These are phyloP conservation scores for Colletotrichum coccodes DNA, from an alignment of 2,329 filamentous ascomycete genomes.

Conservation along the genomic window DNA sequence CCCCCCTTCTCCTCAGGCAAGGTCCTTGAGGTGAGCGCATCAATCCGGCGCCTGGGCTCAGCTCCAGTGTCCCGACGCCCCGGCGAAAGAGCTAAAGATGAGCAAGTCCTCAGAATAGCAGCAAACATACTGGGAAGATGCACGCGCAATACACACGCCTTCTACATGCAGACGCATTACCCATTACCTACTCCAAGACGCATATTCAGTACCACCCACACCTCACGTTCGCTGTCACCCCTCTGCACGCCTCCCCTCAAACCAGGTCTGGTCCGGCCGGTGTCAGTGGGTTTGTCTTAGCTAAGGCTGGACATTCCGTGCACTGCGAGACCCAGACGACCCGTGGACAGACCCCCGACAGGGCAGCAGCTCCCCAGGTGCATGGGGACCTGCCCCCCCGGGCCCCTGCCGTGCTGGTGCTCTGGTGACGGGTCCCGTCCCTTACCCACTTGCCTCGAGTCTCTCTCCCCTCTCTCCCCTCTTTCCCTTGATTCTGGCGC, in stretches of 20 bases:
- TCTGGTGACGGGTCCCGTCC: not conserved
- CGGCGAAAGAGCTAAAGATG: not conserved
- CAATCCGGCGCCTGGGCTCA: not conserved
- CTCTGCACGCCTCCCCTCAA: not conserved
- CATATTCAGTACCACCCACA: slow-evolving; percentile 19
- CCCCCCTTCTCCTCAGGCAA: not conserved
- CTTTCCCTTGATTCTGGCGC: not conserved
- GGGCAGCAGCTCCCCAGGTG: not conserved
- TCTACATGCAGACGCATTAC: not conserved
- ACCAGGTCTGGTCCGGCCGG: not conserved
- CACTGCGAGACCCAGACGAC: not conserved
- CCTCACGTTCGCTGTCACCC: slow-evolving; percentile 2
- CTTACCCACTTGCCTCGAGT: not conserved
- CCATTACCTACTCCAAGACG: not conserved
- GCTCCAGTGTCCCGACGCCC: not conserved
- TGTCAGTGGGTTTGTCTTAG: slow-evolving; percentile 19
- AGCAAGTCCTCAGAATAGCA: slow-evolving; percentile 23
- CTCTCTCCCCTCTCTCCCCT: not conserved
- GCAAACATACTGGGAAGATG: slow-evolving; percentile 14
- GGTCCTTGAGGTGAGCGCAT: slow-evolving; percentile 1
- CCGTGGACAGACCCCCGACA: not conserved
- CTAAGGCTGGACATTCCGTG: slow-evolving; percentile 24
- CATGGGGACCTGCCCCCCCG: not conserved
- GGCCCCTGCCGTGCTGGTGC: not conserved
- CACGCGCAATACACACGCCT: not conserved